phyloP scores from a whole-genome alignment of 345 rosid species.

The Orychophragmus violaceus region DNA sequence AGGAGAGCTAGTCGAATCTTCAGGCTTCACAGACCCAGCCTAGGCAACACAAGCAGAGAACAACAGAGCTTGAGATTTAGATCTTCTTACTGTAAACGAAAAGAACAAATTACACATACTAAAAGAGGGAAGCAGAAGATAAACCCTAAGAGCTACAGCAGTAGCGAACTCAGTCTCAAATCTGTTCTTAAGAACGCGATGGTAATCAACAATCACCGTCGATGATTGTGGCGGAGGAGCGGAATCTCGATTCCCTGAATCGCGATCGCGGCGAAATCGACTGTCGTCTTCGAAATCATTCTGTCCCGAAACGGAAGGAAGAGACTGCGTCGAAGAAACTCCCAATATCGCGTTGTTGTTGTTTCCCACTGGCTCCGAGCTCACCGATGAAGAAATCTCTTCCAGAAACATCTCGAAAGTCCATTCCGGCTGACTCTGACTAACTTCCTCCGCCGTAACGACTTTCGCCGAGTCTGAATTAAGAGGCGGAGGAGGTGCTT shows the following conservation, averaged over 20 bases:
- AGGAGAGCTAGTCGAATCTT: constrained; percentile 35
- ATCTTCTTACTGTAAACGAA: constrained; percentile 1
- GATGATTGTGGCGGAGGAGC: too few species aligned
- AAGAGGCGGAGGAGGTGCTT: constrained; percentile 31
- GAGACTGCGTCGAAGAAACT: constrained; percentile 33
- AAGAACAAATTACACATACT: too few species aligned
- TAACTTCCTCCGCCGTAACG: constrained; percentile 21
- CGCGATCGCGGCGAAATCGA: constrained; percentile 17
- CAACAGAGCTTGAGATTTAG: constrained; percentile 15
- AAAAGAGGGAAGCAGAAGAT: neutral
- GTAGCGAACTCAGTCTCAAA: constrained; percentile 66
- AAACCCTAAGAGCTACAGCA: constrained; percentile 38
- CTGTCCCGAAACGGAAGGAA: constrained; percentile 34
- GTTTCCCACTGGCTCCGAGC: constrained; percentile 30
- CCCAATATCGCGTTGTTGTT: constrained; percentile 28
- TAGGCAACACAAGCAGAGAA: constrained; percentile 21
- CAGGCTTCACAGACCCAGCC: constrained; percentile 53
- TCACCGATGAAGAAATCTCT: constrained; percentile 37
- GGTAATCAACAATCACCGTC: constrained; percentile 32
- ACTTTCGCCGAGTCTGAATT: constrained; percentile 1
- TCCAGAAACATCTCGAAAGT: constrained; percentile 54
- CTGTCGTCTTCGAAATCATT: constrained; percentile 41
- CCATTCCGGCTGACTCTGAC: too few species aligned
- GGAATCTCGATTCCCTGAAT: too few species aligned
- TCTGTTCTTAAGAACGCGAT: constrained; percentile 52